Base-by-base conservation (phyloP, 2,329 filamentous ascomycete genomes). In the Nemania bipapillata region DNA sequence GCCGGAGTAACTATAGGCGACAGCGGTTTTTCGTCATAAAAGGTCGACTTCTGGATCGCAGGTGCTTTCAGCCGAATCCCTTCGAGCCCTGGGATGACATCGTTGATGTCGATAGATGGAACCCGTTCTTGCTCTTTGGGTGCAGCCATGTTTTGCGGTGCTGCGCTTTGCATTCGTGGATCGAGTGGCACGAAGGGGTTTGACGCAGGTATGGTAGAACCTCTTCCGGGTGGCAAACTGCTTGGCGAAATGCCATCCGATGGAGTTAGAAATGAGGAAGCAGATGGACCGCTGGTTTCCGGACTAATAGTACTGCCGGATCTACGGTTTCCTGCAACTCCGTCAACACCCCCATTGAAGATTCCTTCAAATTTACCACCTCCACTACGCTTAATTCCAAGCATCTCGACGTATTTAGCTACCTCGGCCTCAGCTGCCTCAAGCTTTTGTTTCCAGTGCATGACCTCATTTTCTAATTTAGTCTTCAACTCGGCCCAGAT, bases 51-150 rank as follows among this genome's bases (percentile, higher is more conserved):
- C 73, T 85, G 82, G 15, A 89, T 80, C 1, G 86, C 86, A 15
- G 83, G 83, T 4, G 84, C 82, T 75, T 85, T 87, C 71, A 90
- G 82, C 1, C 84, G 83, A 58, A 90, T 86, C 6, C 87, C 87
- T 74, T 90, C 88, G n/a, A 89, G 79, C 32, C 85, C 84, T 2
- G 87, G 86, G 71, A 89, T 84, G 28, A 89, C 85, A 67, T 86
- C 83, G 50, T 85, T 83, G 9, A 90, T 84, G 66, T 89, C 87
- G 58, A 90, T 86, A 30, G 85, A 81, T 3, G 84, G 82, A 1
- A 83, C 77, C 17, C 78, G 80, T 4, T 77, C 77, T 52, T 80
- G 78, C 22, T 79, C 60, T 9, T 73, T 17, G 54, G 61, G 61
- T 15, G 73, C 68, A 11, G 73, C 62, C 2, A 24, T 37, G 32